A percentile compares a stretch with the other conserved stretches of the same genome.
These are phyloP conservation scores for Cyclotella choctawhatcheeana DNA, from an alignment of 108 stramenopile species.

Conservation along the genomic window DNA sequence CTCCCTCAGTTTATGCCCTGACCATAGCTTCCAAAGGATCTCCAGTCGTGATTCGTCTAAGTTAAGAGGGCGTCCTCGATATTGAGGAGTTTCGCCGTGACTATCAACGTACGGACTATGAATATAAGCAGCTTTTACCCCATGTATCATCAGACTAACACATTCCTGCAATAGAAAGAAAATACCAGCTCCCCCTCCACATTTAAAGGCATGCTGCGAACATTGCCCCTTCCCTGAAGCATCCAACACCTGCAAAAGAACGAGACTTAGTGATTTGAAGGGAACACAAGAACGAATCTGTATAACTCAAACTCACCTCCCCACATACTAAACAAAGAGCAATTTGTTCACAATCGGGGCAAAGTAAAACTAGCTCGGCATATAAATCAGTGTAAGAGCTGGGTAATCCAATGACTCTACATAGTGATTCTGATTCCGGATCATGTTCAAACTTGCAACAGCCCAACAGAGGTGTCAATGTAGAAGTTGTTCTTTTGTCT, in stretches of 20 bases:
- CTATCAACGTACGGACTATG: conserved; percentile 94
- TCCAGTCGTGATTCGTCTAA: conserved; percentile 70
- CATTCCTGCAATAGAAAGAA: conserved; percentile 96
- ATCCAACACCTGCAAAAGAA: conserved; percentile 62
- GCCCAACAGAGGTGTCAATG: conserved; percentile 40
- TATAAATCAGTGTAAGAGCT: conserved; percentile 89
- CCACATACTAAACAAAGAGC: conserved; percentile 89
- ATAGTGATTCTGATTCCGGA: conserved; percentile 23
- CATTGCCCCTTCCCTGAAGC: conserved; percentile 89
- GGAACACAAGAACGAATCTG: neutral
- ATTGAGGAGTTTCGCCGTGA: conserved; percentile 92
- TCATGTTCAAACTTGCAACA: neutral
- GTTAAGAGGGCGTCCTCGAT: conserved; percentile 86
- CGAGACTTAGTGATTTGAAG: neutral
- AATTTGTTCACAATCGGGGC: conserved; percentile 82
- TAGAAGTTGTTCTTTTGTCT: conserved; percentile 12
- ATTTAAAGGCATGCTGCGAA: conserved; percentile 83
- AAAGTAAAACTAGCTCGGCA: conserved; percentile 68
- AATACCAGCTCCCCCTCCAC: conserved; percentile 90
- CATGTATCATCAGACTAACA: conserved; percentile 86
- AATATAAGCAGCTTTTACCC: conserved; percentile 85
- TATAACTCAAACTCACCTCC: conserved; percentile 34
- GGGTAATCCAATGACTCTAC: conserved; percentile 69
- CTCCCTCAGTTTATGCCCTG: conserved; percentile 67
- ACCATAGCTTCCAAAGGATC: conserved; percentile 76